A percentile compares a stretch with the other conserved stretches of the same genome.
Conservation (phyloP, 352 stramenopile genomes). For the Phytophthora pistaciae region DNA sequence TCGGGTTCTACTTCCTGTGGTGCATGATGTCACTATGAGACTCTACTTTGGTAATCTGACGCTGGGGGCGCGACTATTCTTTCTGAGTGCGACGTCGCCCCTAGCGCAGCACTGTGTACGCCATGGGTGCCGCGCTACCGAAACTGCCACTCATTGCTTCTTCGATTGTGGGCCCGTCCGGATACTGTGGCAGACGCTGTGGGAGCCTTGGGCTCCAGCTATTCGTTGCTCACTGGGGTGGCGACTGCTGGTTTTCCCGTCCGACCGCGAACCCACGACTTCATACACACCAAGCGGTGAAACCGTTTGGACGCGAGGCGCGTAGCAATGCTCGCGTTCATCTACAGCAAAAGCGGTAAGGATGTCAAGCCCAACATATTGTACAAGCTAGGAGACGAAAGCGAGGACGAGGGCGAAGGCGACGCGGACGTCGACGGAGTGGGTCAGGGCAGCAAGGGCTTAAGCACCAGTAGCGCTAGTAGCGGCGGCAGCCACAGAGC, state of each 20-base stretch:
- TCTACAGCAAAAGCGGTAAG: slow-evolving; percentile 16
- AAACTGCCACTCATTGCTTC: too few relatives aligned
- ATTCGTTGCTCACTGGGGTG: not conserved
- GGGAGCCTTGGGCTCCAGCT: not conserved
- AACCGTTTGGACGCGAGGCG: slow-evolving; percentile 1
- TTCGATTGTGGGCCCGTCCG: too few relatives aligned
- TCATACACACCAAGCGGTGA: slow-evolving; percentile 13
- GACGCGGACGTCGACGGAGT: not conserved
- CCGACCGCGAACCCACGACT: slow-evolving; percentile 4
- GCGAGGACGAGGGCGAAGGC: not conserved
- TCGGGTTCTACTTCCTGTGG: too few relatives aligned
- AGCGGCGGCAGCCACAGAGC: too few relatives aligned
- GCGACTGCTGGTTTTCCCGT: not conserved
- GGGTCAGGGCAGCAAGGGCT: not conserved
- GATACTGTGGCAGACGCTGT: not conserved
- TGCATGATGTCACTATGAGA: too few relatives aligned
- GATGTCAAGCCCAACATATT: slow-evolving; percentile 8
- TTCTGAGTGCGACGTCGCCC: too few relatives aligned
- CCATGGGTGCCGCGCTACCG: too few relatives aligned
- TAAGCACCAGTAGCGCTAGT: too few relatives aligned
- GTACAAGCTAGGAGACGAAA: slow-evolving; percentile 1
- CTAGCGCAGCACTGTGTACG: too few relatives aligned
- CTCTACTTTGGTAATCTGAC: too few relatives aligned
- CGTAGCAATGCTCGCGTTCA: slow-evolving; percentile 5
- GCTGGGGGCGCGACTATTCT: too few relatives aligned